Percentiles rank a stretch among this genome's conserved stretches.
phyloP scores from a whole-genome alignment of 176 grass and related monocot species.

The Phyllostachys edulis region DNA sequence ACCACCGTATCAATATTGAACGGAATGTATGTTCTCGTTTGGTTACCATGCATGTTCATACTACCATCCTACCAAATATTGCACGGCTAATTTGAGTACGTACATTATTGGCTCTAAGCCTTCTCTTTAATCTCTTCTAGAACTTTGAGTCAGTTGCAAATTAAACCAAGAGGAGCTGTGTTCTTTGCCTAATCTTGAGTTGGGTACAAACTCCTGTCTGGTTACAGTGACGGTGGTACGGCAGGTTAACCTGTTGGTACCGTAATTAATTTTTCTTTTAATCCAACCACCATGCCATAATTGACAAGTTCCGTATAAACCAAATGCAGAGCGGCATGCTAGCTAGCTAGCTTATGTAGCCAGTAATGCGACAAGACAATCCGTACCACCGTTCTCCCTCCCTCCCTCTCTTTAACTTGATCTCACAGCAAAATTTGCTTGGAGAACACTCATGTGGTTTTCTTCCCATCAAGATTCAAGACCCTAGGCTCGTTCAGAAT shows the following conservation, averaged over 20 bases:
- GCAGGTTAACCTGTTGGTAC: not conserved
- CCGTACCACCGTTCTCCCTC: not conserved
- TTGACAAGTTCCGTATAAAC: not conserved
- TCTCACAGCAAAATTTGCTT: not conserved
- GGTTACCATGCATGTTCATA: not conserved
- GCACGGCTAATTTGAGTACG: not conserved
- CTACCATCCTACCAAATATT: not conserved
- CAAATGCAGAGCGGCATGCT: not conserved
- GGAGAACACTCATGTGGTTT: not conserved
- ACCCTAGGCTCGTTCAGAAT: too few species aligned
- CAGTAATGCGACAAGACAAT: not conserved
- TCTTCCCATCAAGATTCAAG: not conserved
- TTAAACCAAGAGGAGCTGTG: not conserved
- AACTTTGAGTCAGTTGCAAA: not conserved
- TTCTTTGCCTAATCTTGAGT: not conserved
- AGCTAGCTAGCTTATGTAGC: not conserved
- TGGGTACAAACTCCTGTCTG: not conserved
- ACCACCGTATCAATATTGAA: not conserved
- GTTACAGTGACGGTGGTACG: not conserved
- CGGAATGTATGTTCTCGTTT: not conserved
- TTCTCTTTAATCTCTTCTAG: not conserved
- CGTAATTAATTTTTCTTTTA: not conserved
- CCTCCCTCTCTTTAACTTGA: not conserved
- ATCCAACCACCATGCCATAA: slow-evolving; percentile 5
- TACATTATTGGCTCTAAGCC: not conserved